Conservation (phyloP, 2,329 filamentous ascomycete species). For the Monosporascus ibericus region DNA sequence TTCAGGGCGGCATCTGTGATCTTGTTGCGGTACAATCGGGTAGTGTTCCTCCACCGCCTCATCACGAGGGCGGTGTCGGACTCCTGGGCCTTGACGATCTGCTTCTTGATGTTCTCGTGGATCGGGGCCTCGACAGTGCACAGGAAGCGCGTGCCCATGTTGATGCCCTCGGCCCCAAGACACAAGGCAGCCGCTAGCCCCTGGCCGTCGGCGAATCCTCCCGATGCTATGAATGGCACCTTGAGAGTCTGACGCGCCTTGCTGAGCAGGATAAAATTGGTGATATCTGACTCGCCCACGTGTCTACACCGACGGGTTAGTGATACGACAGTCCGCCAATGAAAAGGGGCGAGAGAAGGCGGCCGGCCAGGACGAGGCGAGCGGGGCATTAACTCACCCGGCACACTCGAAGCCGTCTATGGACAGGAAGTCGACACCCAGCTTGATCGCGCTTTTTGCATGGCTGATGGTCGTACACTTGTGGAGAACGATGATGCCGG, state of each 20-base stretch:
- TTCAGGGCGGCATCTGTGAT: conserved; percentile 73
- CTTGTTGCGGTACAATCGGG: conserved; percentile 83
- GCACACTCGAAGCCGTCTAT: conserved; percentile 99
- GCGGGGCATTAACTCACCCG: conserved; percentile 37
- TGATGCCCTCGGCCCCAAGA: conserved; percentile 87
- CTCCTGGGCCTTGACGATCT: conserved; percentile 83
- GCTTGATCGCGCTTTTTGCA: conserved; percentile 82
- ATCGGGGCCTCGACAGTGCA: conserved; percentile 90
- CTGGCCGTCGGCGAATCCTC: conserved; percentile 91
- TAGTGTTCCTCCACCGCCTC: conserved; percentile 89
- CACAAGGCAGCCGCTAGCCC: conserved; percentile 86
- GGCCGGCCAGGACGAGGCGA: not conserved
- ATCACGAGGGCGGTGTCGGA: conserved; percentile 86
- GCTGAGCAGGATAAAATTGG: conserved; percentile 82
- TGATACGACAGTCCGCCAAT: conserved; percentile 1
- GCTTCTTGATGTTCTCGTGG: conserved; percentile 87
- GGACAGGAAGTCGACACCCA: conserved; percentile 92
- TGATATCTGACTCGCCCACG: conserved; percentile 82
- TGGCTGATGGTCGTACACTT: conserved; percentile 97
- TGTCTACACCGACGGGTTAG: conserved; percentile 36
- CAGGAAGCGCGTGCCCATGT: conserved; percentile 99
- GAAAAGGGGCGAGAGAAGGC: not conserved
- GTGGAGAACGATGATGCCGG: conserved; percentile 75
- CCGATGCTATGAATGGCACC: conserved; percentile 90
- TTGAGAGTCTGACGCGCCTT: conserved; percentile 76